Evolutionary conservation across 2,329 filamentous ascomycete species (phyloP).

Genomic region (Alternaria sp.): DNA sequence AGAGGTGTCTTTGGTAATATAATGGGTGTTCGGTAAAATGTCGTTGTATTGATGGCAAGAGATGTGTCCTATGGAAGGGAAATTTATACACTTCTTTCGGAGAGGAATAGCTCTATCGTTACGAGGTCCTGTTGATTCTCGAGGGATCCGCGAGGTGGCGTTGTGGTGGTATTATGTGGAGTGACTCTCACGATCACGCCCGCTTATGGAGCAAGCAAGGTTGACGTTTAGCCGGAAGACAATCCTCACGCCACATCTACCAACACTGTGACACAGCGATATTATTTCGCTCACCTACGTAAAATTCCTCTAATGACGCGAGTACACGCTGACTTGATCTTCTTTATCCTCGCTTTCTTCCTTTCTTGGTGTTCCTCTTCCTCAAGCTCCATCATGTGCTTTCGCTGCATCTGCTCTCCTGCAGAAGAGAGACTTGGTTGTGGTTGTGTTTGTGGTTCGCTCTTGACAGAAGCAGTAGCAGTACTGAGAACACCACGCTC

Average conservation of each 20-base stretch:
- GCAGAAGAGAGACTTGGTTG: not conserved
- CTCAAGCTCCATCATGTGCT: not conserved
- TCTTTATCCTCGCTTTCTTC: not conserved
- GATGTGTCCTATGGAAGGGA: not conserved
- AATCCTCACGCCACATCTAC: not conserved
- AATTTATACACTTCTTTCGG: not conserved
- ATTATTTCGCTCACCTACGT: not conserved
- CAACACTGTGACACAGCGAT: not conserved
- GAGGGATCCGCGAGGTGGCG: not conserved
- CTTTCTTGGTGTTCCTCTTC: not conserved
- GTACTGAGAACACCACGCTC: not conserved
- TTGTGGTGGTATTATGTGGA: not conserved
- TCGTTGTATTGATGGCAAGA: not conserved
- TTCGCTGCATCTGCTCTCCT: not conserved
- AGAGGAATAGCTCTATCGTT: not conserved
- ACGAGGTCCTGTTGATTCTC: not conserved
- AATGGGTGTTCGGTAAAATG: not conserved
- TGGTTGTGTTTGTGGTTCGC: not conserved
- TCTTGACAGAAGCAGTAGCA: not conserved
- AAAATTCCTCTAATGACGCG: not conserved
- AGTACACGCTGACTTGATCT: not conserved
- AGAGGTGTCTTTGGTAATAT: not conserved
- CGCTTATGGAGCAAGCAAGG: not conserved
- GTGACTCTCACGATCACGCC: not conserved
- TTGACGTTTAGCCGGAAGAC: not conserved